Evolutionary conservation across 371 early-diverging fungal genomes (phyloP).

Genomic region (Mortierella sp.): DNA sequence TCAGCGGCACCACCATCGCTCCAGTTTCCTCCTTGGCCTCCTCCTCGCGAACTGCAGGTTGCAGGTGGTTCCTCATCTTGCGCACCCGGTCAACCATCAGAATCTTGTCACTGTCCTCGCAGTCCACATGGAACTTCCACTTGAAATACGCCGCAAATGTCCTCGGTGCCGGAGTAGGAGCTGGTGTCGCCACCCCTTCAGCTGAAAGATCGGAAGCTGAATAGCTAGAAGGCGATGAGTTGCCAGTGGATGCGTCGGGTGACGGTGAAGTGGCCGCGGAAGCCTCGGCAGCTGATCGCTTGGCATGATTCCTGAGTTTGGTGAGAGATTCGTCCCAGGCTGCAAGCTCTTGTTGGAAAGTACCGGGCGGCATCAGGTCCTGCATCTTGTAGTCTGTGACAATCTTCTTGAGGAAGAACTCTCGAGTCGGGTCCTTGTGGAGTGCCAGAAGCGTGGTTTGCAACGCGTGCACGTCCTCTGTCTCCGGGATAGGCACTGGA

Average conservation of each 20-base stretch:
- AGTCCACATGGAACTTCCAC: conserved; percentile 16
- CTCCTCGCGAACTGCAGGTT: conserved; percentile 51
- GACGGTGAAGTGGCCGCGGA: background rate
- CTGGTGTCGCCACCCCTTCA: background rate
- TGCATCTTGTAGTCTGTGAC: conserved; percentile 1
- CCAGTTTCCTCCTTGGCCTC: conserved; percentile 31
- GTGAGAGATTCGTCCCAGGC: conserved; percentile 65
- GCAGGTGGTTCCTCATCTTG: conserved; percentile 67
- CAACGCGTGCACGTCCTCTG: conserved; percentile 28
- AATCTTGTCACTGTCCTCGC: conserved; percentile 20
- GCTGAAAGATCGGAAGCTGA: background rate
- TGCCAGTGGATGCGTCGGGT: background rate
- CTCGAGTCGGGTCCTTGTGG: conserved; percentile 64
- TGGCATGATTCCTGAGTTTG: conserved; percentile 25
- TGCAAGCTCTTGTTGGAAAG: conserved; percentile 46
- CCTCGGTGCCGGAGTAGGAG: conserved; percentile 41
- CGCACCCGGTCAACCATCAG: conserved; percentile 26
- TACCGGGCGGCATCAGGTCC: conserved; percentile 18
- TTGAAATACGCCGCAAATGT: conserved; percentile 42
- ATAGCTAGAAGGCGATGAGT: background rate
- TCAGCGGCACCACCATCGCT: conserved; percentile 62
- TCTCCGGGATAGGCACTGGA: conserved; percentile 15
- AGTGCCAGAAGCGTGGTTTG: conserved; percentile 68
- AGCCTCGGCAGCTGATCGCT: background rate
- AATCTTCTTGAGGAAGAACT: conserved; percentile 69